These are phyloP conservation scores for Nyssa sinensis DNA, from an alignment of 148 eudicot species.

Conservation along the genomic window DNA sequence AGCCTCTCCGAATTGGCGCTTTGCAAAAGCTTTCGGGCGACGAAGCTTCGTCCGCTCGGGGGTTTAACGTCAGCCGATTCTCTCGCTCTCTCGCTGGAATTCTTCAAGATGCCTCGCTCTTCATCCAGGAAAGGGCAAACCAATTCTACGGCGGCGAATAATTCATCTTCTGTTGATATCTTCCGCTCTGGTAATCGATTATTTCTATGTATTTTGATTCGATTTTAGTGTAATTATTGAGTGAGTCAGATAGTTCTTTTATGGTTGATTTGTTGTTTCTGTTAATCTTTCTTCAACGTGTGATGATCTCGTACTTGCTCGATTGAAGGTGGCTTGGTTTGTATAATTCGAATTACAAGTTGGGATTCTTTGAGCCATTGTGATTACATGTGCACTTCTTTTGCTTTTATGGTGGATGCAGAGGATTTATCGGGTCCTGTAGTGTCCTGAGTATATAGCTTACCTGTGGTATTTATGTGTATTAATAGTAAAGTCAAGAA, in stretches of 20 bases:
- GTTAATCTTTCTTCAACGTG: no score
- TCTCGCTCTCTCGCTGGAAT: not conserved
- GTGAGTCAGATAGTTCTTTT: no score
- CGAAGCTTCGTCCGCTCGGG: constrained; percentile 12
- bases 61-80: not conserved
- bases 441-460: not conserved
- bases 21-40: constrained; percentile 7
- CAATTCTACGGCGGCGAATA: constrained; percentile 12
- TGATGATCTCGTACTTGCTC: no score
- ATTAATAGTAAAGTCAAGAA: not conserved
- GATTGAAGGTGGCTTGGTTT: no score
- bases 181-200: constrained; percentile 10
- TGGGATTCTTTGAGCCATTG: not conserved
- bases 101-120: constrained; percentile 17
- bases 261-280: no score
- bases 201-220: not conserved
- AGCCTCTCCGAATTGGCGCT: not conserved
- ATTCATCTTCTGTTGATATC: constrained; percentile 9
- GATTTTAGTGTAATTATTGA: no score
- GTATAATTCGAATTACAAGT: not conserved
- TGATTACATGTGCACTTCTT: not conserved
- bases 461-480: not conserved
- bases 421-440: not conserved
- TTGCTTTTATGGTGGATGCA: not conserved
- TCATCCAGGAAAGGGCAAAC: constrained; percentile 18